Base-by-base conservation (phyloP, 2,329 filamentous ascomycete genomes). In the Pleurostoma richardsiae region DNA sequence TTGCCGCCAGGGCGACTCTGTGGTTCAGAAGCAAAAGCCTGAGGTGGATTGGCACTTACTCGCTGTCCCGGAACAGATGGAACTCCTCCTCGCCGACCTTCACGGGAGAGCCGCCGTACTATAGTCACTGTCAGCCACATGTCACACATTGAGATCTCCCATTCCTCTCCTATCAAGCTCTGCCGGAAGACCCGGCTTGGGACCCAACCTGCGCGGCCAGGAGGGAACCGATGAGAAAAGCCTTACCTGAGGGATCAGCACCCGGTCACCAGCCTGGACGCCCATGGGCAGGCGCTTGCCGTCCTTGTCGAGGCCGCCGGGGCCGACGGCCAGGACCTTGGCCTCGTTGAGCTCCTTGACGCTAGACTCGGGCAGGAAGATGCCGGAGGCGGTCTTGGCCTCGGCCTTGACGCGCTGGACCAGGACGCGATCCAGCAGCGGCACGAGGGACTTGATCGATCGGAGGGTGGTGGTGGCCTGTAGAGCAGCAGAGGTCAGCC, bases 331-430 rank as follows among this genome's bases (percentile, higher is more conserved):
- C 51, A 99, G 77, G 47, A 99, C 94, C 74, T 90, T 91, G 62
- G 89, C 94, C 79, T 97, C 92, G 74, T 96, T 97, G 67, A 97
- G 82, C 72, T 99, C 94, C 82, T 99, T 96, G 66, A 97, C 90
- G 63, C 86, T 88, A 52, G 86, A 91, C 78, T 99, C 94, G 59
- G 94, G 94, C 56, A 99, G 88, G 80, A 95, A 96, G 80, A 99
- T 96, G 63, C 94, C 94, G 64, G 85, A 85, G 60, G 94, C 90
- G 43, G 94, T 99, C 82, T 96, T 96, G 67, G 90, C 72, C 75
- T 97, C 92, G 63, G 92, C 88, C 79, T 97, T 97, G 76, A 96
- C 75, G 73, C 94, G 90, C 84, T 99, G 94, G 59, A 99, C 90
- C 55, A 99, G 86, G 60, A 86, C 90, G 62, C 94, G 92, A 83